Evolutionary conservation across 345 rosid species (phyloP), one percentile per base, ranked within the genome.

Genomic region (Nasturtium officinale): DNA sequence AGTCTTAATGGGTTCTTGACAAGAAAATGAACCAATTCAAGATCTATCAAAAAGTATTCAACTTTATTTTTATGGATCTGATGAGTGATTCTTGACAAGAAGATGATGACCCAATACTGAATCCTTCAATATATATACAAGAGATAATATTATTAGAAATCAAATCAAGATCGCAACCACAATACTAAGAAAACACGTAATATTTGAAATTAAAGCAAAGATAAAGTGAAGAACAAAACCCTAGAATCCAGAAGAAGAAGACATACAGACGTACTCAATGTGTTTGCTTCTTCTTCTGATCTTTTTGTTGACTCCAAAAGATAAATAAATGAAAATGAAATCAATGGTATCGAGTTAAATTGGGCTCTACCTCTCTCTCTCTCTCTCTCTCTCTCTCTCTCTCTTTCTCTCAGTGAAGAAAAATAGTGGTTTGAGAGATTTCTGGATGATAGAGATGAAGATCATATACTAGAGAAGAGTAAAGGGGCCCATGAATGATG

Each of bases 401-500:
- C 17, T 40, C 54, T 53, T 57, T 67, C 78, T 74, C 30, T 59
- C 7, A 77, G 52, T 69, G 64, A 35, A 81, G 79, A 77, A 69
- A 65, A 52, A 53, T 50, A 58, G 73, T 58, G 78, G 67, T 55
- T 77, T 77, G 18, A 46, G 45, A 66, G 60, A 48, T 37, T 74
- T 42, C 35, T 72, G 55, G 45, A 67, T 82, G 80, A 38, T 51
- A 73, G 78, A 78, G 73, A 75, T 74, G 74, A 79, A 73, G 79
- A 65, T 62, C 40, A 40, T 25, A 67, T 30, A 66, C 47, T 46
- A 76, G 65, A 70, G 76, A 60, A 55, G 78, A 54, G 58, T 43
- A 46, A 61, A 85, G 89, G 91, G 88, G 7, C 89, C 95, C 89
- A 89, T 84, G 85, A 81, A 77, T 87, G 88, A 78, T 89, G 84